Percentiles rank a stretch among this genome's conserved stretches.
Evolutionary conservation across 805 yeast genomes (phyloP).

Genomic region (Starmera caribaea): DNA sequence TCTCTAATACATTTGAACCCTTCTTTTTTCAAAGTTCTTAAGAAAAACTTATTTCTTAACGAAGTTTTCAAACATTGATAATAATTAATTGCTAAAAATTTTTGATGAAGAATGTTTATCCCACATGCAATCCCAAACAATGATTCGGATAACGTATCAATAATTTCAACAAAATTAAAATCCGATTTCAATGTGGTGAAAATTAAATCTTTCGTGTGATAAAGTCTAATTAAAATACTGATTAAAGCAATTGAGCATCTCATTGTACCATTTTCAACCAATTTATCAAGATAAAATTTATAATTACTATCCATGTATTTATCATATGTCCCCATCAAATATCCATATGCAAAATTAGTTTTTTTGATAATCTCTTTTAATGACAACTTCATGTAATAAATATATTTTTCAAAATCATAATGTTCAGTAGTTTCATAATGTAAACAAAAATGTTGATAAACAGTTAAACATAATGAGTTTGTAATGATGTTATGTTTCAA

Average conservation of each 20-base stretch:
- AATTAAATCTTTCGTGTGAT: slow-evolving; percentile 13
- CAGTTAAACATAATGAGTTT: slow-evolving; percentile 1
- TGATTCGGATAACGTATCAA: not conserved
- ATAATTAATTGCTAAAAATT: slow-evolving; percentile 12
- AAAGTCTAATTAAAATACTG: slow-evolving; percentile 9
- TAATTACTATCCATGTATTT: slow-evolving; percentile 10
- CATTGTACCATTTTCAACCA: slow-evolving; percentile 11
- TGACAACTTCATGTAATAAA: not conserved
- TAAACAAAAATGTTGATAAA: slow-evolving; percentile 10
- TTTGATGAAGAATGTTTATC: slow-evolving; percentile 10
- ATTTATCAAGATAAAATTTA: slow-evolving; percentile 9
- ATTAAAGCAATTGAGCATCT: slow-evolving; percentile 9
- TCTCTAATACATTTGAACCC: slow-evolving; percentile 17
- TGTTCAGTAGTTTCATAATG: slow-evolving; percentile 12
- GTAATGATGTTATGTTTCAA: slow-evolving; percentile 7
- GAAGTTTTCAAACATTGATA: slow-evolving; percentile 18
- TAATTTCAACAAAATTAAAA: not conserved
- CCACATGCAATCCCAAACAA: slow-evolving; percentile 10
- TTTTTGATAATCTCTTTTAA: slow-evolving; percentile 5
- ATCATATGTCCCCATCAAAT: slow-evolving; percentile 6
- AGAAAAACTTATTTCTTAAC: slow-evolving; percentile 12
- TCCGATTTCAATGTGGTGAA: slow-evolving; percentile 2
- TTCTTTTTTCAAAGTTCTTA: slow-evolving; percentile 14
- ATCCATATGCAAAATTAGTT: slow-evolving; percentile 9
- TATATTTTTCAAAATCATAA: slow-evolving; percentile 6